Conservation (phyloP, 441 rosid genomes). For the Macaranga tanarius region DNA sequence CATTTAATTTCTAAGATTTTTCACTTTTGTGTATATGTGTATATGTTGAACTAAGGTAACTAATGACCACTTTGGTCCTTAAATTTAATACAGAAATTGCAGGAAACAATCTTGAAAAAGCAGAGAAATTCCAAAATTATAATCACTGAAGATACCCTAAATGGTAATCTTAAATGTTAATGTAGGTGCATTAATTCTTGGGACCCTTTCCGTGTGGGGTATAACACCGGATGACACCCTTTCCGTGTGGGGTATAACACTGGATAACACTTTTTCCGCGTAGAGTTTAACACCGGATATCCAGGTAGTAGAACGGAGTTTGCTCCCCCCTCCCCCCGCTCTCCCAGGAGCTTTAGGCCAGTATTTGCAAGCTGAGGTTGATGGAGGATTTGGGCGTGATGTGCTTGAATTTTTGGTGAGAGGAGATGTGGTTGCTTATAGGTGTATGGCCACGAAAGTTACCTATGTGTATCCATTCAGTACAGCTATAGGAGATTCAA, state of each 20-base stretch:
- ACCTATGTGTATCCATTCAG: constrained; percentile 90
- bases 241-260: too few relatives aligned
- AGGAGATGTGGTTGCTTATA: constrained; percentile 69
- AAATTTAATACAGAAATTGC: constrained; percentile 37
- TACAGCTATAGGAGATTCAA: constrained; percentile 83
- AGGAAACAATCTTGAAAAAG: constrained; percentile 64
- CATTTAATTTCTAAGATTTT: neutral
- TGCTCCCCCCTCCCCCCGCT: too few relatives aligned
- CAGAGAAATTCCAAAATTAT: constrained; percentile 63
- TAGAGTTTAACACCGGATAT: too few relatives aligned
- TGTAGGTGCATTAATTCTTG: neutral
- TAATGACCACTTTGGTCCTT: too few relatives aligned
- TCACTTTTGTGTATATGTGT: too few relatives aligned
- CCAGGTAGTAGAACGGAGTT: too few relatives aligned
- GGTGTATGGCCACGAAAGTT: constrained; percentile 75
- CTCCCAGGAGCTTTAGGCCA: constrained; percentile 54
- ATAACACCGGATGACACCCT: too few relatives aligned
- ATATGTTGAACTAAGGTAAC: too few relatives aligned
- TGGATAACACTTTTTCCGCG: too few relatives aligned
- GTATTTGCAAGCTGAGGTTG: constrained; percentile 70
- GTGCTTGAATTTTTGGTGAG: constrained; percentile 77
- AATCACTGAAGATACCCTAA: constrained; percentile 61
- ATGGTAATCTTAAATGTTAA: constrained; percentile 39
- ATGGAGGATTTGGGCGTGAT: constrained; percentile 71
- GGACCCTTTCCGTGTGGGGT: neutral